Conservation (phyloP, 129 eudicot species). For the Arctium minus region DNA sequence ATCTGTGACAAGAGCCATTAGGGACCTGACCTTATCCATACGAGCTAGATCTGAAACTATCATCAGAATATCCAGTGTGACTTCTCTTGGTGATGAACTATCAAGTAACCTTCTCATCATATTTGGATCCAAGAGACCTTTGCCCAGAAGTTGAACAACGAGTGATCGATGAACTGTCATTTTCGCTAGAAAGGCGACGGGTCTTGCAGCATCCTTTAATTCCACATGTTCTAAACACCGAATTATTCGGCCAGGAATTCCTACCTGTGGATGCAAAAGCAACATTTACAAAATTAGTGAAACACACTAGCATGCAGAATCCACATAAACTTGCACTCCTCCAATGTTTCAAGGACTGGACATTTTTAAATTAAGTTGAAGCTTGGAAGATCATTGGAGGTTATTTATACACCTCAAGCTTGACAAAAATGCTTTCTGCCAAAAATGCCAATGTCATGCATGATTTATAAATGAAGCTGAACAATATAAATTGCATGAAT, state of each 20-base stretch:
- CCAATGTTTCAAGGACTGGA: background rate
- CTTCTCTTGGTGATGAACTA: constrained; percentile 79
- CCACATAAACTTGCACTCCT: background rate
- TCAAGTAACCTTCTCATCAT: constrained; percentile 68
- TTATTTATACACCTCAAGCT: background rate
- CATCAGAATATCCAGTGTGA: constrained; percentile 67
- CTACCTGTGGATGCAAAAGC: constrained; percentile 44
- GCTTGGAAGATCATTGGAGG: background rate
- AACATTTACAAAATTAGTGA: background rate
- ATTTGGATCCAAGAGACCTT: constrained; percentile 69
- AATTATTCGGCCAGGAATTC: constrained; percentile 58
- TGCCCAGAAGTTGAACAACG: constrained; percentile 70
- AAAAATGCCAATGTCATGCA: background rate
- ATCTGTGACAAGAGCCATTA: background rate
- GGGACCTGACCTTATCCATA: constrained; percentile 75
- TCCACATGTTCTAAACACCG: constrained; percentile 78
- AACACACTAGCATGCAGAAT: background rate
- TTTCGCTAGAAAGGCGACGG: constrained; percentile 91
- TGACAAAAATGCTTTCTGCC: background rate
- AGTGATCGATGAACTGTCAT: constrained; percentile 64
- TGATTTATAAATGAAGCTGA: too few relatives aligned
- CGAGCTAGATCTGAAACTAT: constrained; percentile 95
- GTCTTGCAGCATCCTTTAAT: constrained; percentile 67
- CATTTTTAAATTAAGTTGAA: background rate
- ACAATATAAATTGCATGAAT: too few relatives aligned